A percentile compares a stretch with the other conserved stretches of the same genome.
phyloP scores from a whole-genome alignment of 2,329 filamentous ascomycete species.

The Penicillium corylophilum region DNA sequence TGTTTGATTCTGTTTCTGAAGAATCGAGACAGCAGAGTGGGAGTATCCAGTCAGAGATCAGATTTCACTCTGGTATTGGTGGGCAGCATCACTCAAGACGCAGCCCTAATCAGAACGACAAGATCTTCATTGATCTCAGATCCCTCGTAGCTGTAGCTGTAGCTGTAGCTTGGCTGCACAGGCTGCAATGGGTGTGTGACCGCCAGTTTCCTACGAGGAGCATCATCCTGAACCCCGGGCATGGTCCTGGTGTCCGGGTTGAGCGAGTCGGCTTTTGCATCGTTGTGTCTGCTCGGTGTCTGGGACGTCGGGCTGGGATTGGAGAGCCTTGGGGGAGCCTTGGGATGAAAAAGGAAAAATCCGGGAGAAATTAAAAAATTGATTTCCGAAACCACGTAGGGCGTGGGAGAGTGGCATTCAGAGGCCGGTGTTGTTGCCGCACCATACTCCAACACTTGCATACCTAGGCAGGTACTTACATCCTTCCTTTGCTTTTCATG shows the following conservation, averaged over 20 bases:
- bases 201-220: neutral
- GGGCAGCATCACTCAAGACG: constrained; percentile 4
- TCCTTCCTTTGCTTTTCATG: neutral
- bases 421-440: neutral
- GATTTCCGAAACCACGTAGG: neutral
- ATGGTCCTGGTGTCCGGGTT: neutral
- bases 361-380: neutral
- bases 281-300: neutral
- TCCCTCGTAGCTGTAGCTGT: neutral
- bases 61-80: constrained; percentile 8
- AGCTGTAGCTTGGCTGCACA: constrained; percentile 1
- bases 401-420: neutral
- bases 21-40: constrained; percentile 6
- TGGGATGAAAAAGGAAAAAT: neutral
- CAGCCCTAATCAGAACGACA: constrained; percentile 18
- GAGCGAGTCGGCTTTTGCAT: neutral
- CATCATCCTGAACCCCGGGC: neutral
- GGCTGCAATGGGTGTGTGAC: constrained; percentile 4
- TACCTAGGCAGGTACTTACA: neutral
- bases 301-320: neutral
- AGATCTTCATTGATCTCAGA: constrained; percentile 16
- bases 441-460: neutral
- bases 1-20: neutral
- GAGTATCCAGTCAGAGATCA: constrained; percentile 5
- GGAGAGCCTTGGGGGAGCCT: neutral